These are phyloP conservation scores for Pseudogymnoascus sp. DNA, from an alignment of 2,329 filamentous ascomycete genomes.

Conservation along the genomic window DNA sequence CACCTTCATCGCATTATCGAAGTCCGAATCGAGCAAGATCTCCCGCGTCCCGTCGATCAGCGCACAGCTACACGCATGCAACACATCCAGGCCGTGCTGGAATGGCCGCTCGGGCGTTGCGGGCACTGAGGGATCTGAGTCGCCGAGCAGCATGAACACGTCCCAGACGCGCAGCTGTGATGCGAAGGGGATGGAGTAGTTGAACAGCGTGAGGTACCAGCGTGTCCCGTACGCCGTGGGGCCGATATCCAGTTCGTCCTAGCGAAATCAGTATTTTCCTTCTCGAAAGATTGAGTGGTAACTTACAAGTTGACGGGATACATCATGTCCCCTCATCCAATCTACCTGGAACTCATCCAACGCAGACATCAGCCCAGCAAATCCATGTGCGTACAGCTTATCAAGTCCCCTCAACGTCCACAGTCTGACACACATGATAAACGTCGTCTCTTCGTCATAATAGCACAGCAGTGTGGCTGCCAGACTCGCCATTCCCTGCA, in stretches of 20 bases:
- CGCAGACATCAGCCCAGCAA: slow-evolving; percentile 78
- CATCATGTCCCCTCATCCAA: slow-evolving; percentile 73
- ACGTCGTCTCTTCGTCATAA: slow-evolving; percentile 89
- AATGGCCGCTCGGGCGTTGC: slow-evolving; percentile 34
- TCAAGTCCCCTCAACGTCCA: slow-evolving; percentile 86
- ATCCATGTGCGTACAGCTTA: slow-evolving; percentile 74
- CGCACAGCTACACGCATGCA: slow-evolving; percentile 85
- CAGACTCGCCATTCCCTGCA: slow-evolving; percentile 94
- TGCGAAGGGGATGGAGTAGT: slow-evolving; percentile 88
- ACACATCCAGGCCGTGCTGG: slow-evolving; percentile 67
- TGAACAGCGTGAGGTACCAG: slow-evolving; percentile 97
- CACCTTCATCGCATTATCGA: slow-evolving; percentile 97
- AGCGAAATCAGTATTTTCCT: background rate
- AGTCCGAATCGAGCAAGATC: slow-evolving; percentile 84
- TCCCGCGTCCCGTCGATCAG: slow-evolving; percentile 86
- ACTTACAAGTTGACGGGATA: slow-evolving; percentile 73
- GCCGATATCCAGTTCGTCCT: slow-evolving; percentile 72
- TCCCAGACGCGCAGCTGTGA: slow-evolving; percentile 97
- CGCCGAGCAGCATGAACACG: slow-evolving; percentile 90
- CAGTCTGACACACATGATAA: slow-evolving; percentile 92
- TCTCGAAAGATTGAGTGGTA: background rate
- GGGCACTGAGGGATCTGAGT: slow-evolving; percentile 43
- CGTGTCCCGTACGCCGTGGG: slow-evolving; percentile 90
- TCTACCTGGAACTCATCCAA: slow-evolving; percentile 75
- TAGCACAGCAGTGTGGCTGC: slow-evolving; percentile 92